These are phyloP conservation scores for Pisolithus sp. DNA, from an alignment of 768 basidiomycete genomes.

Conservation along the genomic window DNA sequence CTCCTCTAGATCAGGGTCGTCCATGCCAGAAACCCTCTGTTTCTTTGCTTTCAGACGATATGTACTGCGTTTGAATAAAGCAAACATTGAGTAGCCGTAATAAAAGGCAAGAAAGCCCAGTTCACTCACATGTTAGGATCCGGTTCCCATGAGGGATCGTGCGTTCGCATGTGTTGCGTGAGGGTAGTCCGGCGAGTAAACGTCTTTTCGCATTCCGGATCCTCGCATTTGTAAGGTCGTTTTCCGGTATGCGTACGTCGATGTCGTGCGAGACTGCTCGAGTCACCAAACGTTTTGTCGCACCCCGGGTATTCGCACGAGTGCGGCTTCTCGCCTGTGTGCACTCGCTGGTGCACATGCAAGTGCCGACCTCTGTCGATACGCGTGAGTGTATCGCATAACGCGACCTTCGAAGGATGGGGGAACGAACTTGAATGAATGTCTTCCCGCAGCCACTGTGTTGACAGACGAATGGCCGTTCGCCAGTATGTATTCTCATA, in stretches of 20 bases:
- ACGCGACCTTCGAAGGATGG: not conserved
- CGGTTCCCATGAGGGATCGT: conserved; percentile 80
- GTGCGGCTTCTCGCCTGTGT: conserved; percentile 92
- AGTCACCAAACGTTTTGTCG: conserved; percentile 84
- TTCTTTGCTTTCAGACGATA: conserved; percentile 77
- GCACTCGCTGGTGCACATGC: conserved; percentile 82
- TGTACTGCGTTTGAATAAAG: conserved; percentile 39
- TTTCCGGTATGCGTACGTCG: conserved; percentile 85
- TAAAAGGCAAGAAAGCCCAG: not conserved
- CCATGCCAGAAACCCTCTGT: conserved; percentile 43
- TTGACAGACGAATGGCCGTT: conserved; percentile 75
- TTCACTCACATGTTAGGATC: conserved; percentile 70
- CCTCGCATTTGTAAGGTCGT: conserved; percentile 81
- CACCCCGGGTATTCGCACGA: conserved; percentile 86
- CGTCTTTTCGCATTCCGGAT: conserved; percentile 77
- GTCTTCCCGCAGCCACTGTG: conserved; percentile 77
- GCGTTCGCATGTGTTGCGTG: conserved; percentile 82
- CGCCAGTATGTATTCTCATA: conserved; percentile 86
- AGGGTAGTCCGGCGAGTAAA: conserved; percentile 83
- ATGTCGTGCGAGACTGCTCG: conserved; percentile 86
- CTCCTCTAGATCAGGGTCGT: conserved; percentile 58
- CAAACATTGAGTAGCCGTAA: not conserved
- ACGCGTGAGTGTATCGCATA: conserved; percentile 7
- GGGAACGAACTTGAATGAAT: conserved; percentile 72
- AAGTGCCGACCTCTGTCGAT: conserved; percentile 73